A percentile compares a stretch with the other conserved stretches of the same genome.
Conservation (phyloP, 768 basidiomycete species). For the Panaeolus cyanescens region DNA sequence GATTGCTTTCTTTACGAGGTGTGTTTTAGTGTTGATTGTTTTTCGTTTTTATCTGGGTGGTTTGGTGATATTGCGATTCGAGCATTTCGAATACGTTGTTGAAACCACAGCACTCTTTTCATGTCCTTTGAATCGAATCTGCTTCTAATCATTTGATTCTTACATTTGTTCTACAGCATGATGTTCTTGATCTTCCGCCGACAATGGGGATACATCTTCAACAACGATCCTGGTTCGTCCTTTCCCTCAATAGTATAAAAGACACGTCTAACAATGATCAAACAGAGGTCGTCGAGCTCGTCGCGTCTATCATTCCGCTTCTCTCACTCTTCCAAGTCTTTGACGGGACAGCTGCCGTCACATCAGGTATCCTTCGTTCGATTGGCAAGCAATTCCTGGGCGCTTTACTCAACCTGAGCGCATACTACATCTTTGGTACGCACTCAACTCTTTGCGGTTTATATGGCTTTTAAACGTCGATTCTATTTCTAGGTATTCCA, state of each 20-base stretch:
- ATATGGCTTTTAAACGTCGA: no score
- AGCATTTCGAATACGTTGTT: not conserved
- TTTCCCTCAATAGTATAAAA: not conserved
- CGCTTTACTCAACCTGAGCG: constrained; percentile 77
- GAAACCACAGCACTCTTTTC: no score
- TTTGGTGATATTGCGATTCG: no score
- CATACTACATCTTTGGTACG: constrained; percentile 75
- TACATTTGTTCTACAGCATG: constrained; percentile 32
- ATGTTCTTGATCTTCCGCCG: constrained; percentile 63
- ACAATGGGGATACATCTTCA: constrained; percentile 76
- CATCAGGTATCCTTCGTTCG: constrained; percentile 80
- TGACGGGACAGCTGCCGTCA: constrained; percentile 72
- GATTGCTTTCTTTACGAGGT: constrained; percentile 73
- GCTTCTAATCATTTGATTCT: not conserved
- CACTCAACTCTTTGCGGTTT: not conserved
- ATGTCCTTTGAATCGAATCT: not conserved
- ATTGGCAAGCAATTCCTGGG: constrained; percentile 77
- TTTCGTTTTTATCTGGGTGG: no score
- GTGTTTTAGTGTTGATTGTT: constrained; percentile 8
- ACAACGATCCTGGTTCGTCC: constrained; percentile 57
- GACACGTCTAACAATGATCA: no score
- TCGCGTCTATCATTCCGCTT: constrained; percentile 72
- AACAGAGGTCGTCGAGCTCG: constrained; percentile 55
- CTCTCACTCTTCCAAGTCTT: constrained; percentile 85
- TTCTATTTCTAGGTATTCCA: constrained; percentile 76